phyloP scores from a whole-genome alignment of 2,329 filamentous ascomycete genomes.

The Stagonosporopsis chrysanthemi region DNA sequence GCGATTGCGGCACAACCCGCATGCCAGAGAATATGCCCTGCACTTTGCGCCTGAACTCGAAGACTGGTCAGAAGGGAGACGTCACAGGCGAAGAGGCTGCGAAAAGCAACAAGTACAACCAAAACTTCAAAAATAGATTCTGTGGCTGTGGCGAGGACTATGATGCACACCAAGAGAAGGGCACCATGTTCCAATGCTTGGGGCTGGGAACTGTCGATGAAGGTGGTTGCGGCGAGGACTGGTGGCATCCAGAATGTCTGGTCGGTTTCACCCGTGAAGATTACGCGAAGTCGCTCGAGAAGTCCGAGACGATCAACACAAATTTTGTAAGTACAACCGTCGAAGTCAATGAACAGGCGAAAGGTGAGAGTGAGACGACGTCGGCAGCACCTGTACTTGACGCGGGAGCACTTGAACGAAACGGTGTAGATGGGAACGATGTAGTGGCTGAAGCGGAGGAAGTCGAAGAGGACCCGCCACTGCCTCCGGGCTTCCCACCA shows the following conservation, averaged over 20 bases:
- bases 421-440: conserved; percentile 44
- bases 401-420: conserved; percentile 26
- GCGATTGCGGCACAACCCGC: conserved; percentile 91
- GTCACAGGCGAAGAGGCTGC: conserved; percentile 79
- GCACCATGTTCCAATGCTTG: conserved; percentile 97
- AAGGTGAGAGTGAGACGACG: conserved; percentile 17
- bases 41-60: conserved; percentile 73
- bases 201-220: conserved; percentile 80
- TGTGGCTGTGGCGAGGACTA: conserved; percentile 91
- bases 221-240: conserved; percentile 94
- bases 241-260: conserved; percentile 95
- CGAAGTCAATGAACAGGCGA: conserved; percentile 6
- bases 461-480: conserved; percentile 64
- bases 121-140: conserved; percentile 93
- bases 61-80: conserved; percentile 76
- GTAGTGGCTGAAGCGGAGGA: conserved; percentile 62
- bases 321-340: conserved; percentile 17
- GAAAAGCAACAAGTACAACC: conserved; percentile 85
- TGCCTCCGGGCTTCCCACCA: conserved; percentile 84
- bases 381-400: conserved; percentile 29
- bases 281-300: conserved; percentile 61
- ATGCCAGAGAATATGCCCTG: conserved; percentile 76
- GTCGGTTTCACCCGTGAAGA: conserved; percentile 80
- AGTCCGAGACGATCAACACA: conserved; percentile 25
- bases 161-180: conserved; percentile 86